Evolutionary conservation across 2,329 filamentous ascomycete species (phyloP), one percentile per base, ranked within the genome.

Genomic region (Venturiaceae sp.): DNA sequence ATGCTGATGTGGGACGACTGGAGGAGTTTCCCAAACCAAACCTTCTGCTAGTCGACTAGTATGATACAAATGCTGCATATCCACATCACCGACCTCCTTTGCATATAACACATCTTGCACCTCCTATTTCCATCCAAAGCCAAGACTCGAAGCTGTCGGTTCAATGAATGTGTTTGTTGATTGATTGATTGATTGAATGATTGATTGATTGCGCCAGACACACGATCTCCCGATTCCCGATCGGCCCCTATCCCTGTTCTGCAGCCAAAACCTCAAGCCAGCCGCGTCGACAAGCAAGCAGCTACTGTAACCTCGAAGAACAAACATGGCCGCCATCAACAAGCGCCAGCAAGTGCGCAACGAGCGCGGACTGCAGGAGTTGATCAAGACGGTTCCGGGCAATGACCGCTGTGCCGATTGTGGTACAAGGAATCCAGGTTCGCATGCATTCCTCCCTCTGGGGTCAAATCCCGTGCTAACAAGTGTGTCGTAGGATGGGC

Each of bases 291-390:
- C 44, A 23, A n/a, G 14, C 26, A 8, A n/a, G n/a, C 44, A n/a
- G 4, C 21, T 14, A 5, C 26, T 30, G 44, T n/a, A 16, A 3
- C 13, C 5, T 14, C 23, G 13, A 5, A 23, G 44, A 26, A 50
- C 14, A 50, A 50, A 30, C 13, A 50, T 50, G 59, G 80, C 82
- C 58, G 80, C 84, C 47, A 79, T 95, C 72, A 96, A 86, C 80
- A 99, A 97, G 82, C 90, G 94, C 75, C 90, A 96, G 77, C 92
- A 96, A 81, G 90, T 88, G 79, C 92, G 94, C 75, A 96, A 99
- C 74, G 94, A 99, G 78, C 90, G 90, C 71, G 79, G 84, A 58
- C 80, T 99, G 64, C 90, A 96, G 69, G 92, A 97, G 53, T 83
- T 99, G 63, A 86, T 97, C 64, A 88, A 88, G 64, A 84, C 79